A percentile compares a stretch with the other conserved stretches of the same genome.
These are phyloP conservation scores for Hymenoscyphus linearis DNA, from an alignment of 2,329 filamentous ascomycete genomes.

Conservation along the genomic window DNA sequence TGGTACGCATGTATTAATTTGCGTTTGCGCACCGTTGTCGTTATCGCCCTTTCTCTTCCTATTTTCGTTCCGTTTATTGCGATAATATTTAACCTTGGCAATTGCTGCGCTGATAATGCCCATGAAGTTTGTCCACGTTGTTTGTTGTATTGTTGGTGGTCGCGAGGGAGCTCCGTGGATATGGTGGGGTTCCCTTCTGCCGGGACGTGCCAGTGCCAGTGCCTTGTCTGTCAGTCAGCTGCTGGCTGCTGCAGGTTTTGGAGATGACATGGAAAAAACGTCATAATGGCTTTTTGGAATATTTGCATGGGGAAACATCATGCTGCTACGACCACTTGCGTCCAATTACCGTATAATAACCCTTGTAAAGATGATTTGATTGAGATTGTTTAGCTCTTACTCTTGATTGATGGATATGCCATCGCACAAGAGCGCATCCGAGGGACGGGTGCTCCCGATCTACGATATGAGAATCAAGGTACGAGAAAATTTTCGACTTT, in stretches of 20 bases:
- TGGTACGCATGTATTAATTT: no score
- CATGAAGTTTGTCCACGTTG: background rate
- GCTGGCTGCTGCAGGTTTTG: no score
- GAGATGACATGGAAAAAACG: background rate
- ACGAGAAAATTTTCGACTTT: no score
- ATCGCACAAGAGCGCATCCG: no score
- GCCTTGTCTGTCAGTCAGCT: background rate
- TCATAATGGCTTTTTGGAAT: background rate
- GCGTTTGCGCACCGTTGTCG: no score
- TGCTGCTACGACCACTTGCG: background rate
- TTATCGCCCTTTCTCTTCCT: background rate
- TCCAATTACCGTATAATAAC: no score
- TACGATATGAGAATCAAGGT: no score
- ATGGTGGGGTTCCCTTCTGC: slow-evolving; percentile 10
- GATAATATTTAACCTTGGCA: background rate
- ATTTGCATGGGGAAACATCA: background rate
- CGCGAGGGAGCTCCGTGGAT: background rate
- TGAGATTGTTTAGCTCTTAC: no score
- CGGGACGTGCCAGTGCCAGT: slow-evolving; percentile 21
- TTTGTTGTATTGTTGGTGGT: background rate
- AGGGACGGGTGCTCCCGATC: no score
- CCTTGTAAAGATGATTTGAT: no score
- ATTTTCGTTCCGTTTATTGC: background rate
- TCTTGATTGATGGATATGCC: no score
- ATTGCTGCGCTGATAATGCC: background rate